Evolutionary conservation across 495 filamentous ascomycete genomes (phyloP).

Genomic region (Baudoinia panamericana): DNA sequence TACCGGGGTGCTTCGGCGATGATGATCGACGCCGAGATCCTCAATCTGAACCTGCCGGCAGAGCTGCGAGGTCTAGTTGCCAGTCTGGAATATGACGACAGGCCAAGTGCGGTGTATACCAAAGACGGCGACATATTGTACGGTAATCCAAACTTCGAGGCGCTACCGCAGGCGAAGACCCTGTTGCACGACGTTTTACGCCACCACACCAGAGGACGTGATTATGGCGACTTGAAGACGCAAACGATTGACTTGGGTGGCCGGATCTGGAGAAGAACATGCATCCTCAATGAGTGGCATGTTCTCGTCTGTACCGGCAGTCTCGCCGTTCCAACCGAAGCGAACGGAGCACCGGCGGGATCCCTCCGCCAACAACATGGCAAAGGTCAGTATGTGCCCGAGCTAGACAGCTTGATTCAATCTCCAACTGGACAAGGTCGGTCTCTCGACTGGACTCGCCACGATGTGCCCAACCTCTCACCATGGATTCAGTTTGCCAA

Average conservation of each 20-base stretch:
- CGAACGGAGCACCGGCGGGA: no score
- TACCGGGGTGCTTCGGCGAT: no score
- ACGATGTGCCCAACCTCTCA: not conserved
- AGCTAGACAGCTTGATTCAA: no score
- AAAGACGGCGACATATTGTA: not conserved
- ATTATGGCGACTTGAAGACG: no score
- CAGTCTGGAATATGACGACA: conserved; percentile 1
- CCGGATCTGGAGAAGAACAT: conserved; percentile 2
- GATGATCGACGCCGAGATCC: not conserved
- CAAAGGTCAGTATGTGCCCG: no score
- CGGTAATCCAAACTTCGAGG: conserved; percentile 1
- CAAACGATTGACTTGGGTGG: no score
- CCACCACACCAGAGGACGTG: no score
- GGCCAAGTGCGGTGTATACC: not conserved
- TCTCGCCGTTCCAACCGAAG: no score
- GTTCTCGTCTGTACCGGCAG: not conserved
- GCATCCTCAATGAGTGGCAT: not conserved
- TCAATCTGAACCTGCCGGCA: conserved; percentile 1
- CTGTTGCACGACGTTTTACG: not conserved
- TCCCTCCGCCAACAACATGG: no score
- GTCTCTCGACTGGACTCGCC: conserved; percentile 9
- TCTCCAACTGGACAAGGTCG: no score
- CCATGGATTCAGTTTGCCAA: conserved; percentile 43
- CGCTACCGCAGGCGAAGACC: not conserved
- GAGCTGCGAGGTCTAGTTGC: conserved; percentile 1